Percentiles rank a stretch among this genome's conserved stretches.
Conservation (phyloP, 495 filamentous ascomycete genomes). For the Beverwykella pulmonaria region DNA sequence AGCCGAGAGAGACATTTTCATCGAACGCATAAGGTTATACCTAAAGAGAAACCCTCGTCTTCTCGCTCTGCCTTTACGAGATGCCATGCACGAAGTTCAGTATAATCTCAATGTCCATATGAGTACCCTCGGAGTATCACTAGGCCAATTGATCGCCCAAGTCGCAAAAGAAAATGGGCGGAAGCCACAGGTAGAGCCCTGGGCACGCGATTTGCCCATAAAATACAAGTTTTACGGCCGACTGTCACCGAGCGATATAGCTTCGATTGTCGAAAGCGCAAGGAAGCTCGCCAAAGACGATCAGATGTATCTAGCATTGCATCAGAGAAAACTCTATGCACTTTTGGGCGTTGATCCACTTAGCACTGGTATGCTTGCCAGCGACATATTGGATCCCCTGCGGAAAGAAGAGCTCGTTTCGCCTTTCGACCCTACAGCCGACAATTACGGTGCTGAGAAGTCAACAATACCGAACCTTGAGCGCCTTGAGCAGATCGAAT, state of each 20-base stretch:
- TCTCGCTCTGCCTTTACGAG: neutral
- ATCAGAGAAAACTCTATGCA: neutral
- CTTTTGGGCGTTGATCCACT: neutral
- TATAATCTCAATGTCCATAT: neutral
- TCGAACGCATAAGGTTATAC: neutral
- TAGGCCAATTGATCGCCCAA: neutral
- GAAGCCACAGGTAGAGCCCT: neutral
- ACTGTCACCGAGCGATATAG: slow-evolving; percentile 2
- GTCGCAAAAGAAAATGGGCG: neutral
- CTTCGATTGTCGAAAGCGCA: slow-evolving; percentile 4
- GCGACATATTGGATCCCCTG: slow-evolving; percentile 15
- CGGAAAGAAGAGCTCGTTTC: slow-evolving; percentile 6
- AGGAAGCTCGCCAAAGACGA: slow-evolving; percentile 3
- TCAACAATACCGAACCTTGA: neutral
- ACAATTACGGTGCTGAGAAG: neutral
- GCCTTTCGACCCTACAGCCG: neutral
- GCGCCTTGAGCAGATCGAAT: slow-evolving; percentile 12
- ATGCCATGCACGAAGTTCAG: neutral
- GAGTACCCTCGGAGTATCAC: neutral
- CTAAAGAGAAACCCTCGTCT: neutral
- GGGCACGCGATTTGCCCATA: neutral
- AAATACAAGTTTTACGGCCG: slow-evolving; percentile 12
- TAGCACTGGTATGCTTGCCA: neutral
- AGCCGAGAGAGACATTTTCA: neutral
- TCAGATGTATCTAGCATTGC: neutral